These are phyloP conservation scores for Trichoderma harzianum DNA, from an alignment of 2,329 filamentous ascomycete species.

Conservation along the genomic window DNA sequence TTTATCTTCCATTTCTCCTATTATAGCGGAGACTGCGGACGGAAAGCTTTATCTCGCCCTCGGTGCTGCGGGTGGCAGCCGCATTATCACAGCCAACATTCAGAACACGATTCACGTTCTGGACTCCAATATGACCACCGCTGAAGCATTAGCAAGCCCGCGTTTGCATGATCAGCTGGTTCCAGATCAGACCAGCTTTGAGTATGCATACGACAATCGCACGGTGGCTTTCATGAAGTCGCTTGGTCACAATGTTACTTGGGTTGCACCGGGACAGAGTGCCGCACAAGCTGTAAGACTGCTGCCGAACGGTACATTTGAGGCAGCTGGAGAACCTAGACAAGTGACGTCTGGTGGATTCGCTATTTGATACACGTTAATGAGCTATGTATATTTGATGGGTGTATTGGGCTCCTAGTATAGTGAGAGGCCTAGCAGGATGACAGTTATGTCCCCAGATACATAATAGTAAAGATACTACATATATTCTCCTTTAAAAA, in stretches of 20 bases:
- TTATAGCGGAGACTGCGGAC: conserved; percentile 70
- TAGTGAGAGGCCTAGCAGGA: neutral
- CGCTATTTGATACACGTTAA: conserved; percentile 35
- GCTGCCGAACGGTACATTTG: conserved; percentile 64
- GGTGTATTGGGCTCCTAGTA: neutral
- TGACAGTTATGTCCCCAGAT: neutral
- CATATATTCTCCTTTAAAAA: neutral
- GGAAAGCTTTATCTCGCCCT: conserved; percentile 67
- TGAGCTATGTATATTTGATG: neutral
- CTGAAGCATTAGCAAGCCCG: conserved; percentile 62
- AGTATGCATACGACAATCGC: conserved; percentile 67
- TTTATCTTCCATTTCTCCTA: conserved; percentile 71
- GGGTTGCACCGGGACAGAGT: conserved; percentile 63
- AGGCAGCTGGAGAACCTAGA: conserved; percentile 79
- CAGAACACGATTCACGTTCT: conserved; percentile 74
- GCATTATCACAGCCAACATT: conserved; percentile 81
- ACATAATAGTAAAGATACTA: neutral
- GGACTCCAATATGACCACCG: conserved; percentile 59
- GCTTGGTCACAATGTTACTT: conserved; percentile 72
- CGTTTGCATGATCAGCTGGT: conserved; percentile 80
- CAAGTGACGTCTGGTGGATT: conserved; percentile 71
- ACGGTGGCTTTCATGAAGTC: conserved; percentile 64
- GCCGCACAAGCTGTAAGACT: conserved; percentile 70
- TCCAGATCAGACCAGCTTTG: conserved; percentile 66
- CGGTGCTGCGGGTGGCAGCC: conserved; percentile 76